Evolutionary conservation across 805 yeast genomes (phyloP).

Genomic region (Candida chilensis): DNA sequence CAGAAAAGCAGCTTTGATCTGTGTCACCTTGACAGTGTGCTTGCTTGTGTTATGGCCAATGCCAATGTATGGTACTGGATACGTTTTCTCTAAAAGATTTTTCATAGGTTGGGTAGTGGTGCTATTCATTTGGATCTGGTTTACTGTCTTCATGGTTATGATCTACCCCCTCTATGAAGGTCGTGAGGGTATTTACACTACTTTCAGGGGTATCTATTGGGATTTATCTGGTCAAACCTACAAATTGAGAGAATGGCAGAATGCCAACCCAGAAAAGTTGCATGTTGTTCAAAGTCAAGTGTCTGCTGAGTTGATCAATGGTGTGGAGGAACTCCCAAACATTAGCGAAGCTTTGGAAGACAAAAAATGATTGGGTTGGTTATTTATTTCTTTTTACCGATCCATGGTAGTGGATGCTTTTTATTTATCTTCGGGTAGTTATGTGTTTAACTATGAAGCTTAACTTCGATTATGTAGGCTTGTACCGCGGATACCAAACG

Average conservation of each 20-base stretch:
- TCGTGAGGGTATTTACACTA: slow-evolving; percentile 51
- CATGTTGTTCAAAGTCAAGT: slow-evolving; percentile 69
- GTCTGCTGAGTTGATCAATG: slow-evolving; percentile 23
- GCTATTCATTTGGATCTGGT: slow-evolving; percentile 73
- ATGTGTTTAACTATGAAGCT: too few relatives aligned
- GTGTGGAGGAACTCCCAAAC: too few relatives aligned
- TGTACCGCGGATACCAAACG: too few relatives aligned
- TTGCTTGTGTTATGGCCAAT: slow-evolving; percentile 80
- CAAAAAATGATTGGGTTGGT: too few relatives aligned
- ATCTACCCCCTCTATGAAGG: slow-evolving; percentile 72
- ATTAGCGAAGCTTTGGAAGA: too few relatives aligned
- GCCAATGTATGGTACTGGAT: slow-evolving; percentile 85
- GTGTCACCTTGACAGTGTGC: slow-evolving; percentile 51
- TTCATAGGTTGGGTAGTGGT: slow-evolving; percentile 89
- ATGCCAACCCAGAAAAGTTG: slow-evolving; percentile 59
- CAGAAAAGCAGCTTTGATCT: slow-evolving; percentile 50
- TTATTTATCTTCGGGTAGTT: too few relatives aligned
- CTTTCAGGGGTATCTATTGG: slow-evolving; percentile 79
- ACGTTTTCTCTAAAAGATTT: slow-evolving; percentile 65
- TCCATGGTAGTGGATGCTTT: too few relatives aligned
- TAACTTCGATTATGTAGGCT: too few relatives aligned
- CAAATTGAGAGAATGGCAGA: slow-evolving; percentile 73
- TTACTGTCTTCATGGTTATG: slow-evolving; percentile 52
- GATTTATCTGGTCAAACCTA: slow-evolving; percentile 68
- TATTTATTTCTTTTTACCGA: too few relatives aligned